Evolutionary conservation across 2,329 filamentous ascomycete species (phyloP).

Genomic region (Phialophora tarda): DNA sequence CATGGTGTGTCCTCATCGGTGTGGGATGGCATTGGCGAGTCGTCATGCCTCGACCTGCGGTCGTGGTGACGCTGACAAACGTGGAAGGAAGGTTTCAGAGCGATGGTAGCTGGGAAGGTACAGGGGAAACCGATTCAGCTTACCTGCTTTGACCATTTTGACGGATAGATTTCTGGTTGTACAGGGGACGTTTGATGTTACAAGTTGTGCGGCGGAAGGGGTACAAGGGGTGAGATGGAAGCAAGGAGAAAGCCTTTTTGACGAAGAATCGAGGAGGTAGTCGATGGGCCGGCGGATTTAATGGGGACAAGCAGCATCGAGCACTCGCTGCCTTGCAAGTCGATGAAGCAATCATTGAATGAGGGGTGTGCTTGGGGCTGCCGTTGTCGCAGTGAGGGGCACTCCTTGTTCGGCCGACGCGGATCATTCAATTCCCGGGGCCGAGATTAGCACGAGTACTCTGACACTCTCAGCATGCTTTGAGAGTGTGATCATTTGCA

Average conservation of each 20-base stretch:
- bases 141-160: constrained; percentile 99
- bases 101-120: not conserved
- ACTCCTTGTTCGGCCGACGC: constrained; percentile 8
- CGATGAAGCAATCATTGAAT: not conserved
- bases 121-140: constrained; percentile 47
- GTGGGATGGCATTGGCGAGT: not conserved
- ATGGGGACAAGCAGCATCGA: not conserved
- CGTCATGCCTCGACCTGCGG: not conserved
- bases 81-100: not conserved
- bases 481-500: not conserved
- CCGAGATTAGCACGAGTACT: not conserved
- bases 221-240: constrained; percentile 22
- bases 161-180: constrained; percentile 51
- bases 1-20: constrained; percentile 36
- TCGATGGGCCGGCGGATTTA: constrained; percentile 22
- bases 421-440: not conserved
- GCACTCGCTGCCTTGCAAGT: not conserved
- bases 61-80: constrained; percentile 24
- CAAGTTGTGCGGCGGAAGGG: constrained; percentile 5
- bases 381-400: constrained; percentile 19
- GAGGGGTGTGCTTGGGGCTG: not conserved
- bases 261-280: constrained; percentile 20
- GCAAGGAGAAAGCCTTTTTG: constrained; percentile 17
- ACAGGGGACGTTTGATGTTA: constrained; percentile 10
- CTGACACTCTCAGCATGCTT: not conserved